Percentiles rank a stretch among this genome's conserved stretches.
phyloP scores from a whole-genome alignment of 495 filamentous ascomycete species.

The Aspergillus affinis region DNA sequence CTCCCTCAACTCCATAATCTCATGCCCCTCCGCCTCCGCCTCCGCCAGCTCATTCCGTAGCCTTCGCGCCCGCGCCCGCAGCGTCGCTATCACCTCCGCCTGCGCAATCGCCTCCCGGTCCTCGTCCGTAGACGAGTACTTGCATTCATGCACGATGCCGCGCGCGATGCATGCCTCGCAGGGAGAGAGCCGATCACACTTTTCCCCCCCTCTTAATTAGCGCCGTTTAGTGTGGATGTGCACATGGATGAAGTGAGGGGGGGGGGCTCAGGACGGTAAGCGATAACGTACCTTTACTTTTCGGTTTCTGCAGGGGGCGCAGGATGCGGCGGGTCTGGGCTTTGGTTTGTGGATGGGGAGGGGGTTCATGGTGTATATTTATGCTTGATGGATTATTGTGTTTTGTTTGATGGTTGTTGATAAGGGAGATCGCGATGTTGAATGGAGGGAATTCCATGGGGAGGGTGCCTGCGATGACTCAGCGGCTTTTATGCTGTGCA shows the following conservation, averaged over 20 bases:
- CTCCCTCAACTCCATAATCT: background rate
- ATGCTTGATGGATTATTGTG: background rate
- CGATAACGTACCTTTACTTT: constrained; percentile 21
- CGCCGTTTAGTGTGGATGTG: background rate
- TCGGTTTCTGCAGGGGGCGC: constrained; percentile 16
- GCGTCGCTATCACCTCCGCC: constrained; percentile 17
- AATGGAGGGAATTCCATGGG: too few relatives aligned
- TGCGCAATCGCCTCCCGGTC: constrained; percentile 23
- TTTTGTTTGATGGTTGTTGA: background rate
- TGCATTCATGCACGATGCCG: constrained; percentile 14
- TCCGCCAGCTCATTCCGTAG: background rate
- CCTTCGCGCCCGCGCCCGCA: background rate
- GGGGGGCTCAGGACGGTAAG: background rate
- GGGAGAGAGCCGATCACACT: constrained; percentile 24
- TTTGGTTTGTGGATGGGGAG: constrained; percentile 14
- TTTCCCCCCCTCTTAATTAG: constrained; percentile 3
- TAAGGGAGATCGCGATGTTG: too few relatives aligned
- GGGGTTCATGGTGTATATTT: constrained; percentile 4
- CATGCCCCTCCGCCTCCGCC: background rate
- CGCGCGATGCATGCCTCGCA: constrained; percentile 23
- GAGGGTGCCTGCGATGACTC: too few relatives aligned
- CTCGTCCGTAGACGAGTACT: constrained; percentile 17
- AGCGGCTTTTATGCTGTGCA: too few relatives aligned
- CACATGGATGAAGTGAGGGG: background rate
- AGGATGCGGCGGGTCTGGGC: constrained; percentile 21